Evolutionary conservation across 192 early-diverging fungal genomes (phyloP), one percentile per base, ranked within the genome.

Genomic region (Gryganskiella cystojenkinii): DNA sequence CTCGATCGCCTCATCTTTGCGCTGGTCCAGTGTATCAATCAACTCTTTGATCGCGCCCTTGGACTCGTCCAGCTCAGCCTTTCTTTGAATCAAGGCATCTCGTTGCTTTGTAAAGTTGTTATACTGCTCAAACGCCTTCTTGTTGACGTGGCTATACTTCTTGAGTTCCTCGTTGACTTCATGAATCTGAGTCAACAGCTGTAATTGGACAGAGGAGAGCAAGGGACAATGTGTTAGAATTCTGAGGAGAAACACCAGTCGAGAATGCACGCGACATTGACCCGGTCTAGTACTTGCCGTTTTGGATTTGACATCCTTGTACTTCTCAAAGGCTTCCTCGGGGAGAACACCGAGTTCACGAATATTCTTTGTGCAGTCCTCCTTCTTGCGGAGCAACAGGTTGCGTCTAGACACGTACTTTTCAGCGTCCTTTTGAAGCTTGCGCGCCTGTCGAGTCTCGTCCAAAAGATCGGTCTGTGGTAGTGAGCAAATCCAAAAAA

Each of bases 71-170:
- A 98, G 81, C 81, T 99, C 98, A 22, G 85, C 84, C 72, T 95
- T 97, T 50, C 96, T 86, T 66, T 92, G 82, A 35, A 87, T 85
- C 33, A 99, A 89, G 40, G 87, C 79, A 53, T 96, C 95, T 15
- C 91, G 88, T 68, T 98, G 96, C 64, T 93, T 91, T 3, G 94
- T 95, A 78, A 98, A 99, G 69, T 93, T 95, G 68, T 81, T 89
- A 71, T 94, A 98, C 83, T 99, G 98, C 85, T 99, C 98, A 82
- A 96, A 95, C 0, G 98, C 98, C 81, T 98, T 97, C 75, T 97
- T 99, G 87, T 99, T 99, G 62, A 99, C 95, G 65, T 97, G 96
- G 17, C 89, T 88, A 70, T 92, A 98, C 82, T 92, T 91, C 60
- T 95, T 93, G 30, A 99, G 83, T 31, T 82, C 86, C 66, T 96